phyloP scores from a whole-genome alignment of 495 filamentous ascomycete species.

The Usnea hakonensis region DNA sequence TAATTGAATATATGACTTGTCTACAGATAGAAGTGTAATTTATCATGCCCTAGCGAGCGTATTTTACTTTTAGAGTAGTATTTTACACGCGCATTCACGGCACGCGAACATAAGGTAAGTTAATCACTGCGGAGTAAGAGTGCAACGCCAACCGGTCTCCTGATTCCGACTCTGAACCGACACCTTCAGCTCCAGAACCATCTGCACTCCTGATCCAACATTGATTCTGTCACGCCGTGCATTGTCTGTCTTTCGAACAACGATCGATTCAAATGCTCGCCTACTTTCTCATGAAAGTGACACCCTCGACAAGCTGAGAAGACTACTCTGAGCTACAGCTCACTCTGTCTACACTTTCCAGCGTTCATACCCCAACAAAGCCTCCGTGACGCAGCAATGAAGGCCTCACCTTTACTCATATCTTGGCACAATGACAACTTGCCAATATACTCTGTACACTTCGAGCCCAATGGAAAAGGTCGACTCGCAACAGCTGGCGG shows the following conservation, averaged over 20 bases:
- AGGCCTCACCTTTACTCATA: constrained; percentile 81
- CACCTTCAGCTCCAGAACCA: background rate
- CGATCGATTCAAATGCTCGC: background rate
- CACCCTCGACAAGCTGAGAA: background rate
- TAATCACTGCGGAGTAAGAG: background rate
- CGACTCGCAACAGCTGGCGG: constrained; percentile 90
- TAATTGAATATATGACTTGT: background rate
- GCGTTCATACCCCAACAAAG: background rate
- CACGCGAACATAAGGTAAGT: background rate
- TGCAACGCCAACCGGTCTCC: background rate
- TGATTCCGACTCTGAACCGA: background rate
- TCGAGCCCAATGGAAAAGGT: constrained; percentile 87
- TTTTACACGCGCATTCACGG: background rate
- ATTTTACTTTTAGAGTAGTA: background rate
- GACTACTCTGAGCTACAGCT: background rate
- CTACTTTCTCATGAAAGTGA: constrained; percentile 5
- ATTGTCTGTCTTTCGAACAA: background rate
- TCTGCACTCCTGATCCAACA: background rate
- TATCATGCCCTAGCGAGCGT: background rate
- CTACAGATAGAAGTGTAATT: background rate
- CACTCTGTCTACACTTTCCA: background rate
- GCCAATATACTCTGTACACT: constrained; percentile 92
- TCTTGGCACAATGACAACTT: constrained; percentile 94
- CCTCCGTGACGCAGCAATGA: constrained; percentile 52
- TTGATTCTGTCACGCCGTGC: background rate